Percentiles rank a stretch among this genome's conserved stretches.
Evolutionary conservation across 2,329 filamentous ascomycete genomes (phyloP).

Genomic region (Cephalotrichum gorgonifer): DNA sequence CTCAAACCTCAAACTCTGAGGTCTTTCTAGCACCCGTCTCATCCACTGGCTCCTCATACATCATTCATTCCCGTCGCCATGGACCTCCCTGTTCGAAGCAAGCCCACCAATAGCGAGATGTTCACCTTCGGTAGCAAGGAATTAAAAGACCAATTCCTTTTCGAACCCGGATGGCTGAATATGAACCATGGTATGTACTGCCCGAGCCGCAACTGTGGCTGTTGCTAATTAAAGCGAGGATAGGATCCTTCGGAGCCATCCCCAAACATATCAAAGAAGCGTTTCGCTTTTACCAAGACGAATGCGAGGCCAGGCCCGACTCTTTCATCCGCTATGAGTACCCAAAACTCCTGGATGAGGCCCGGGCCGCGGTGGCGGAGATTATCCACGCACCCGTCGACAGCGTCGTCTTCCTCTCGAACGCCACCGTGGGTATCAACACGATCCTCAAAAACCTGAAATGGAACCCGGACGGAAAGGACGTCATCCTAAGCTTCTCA

Average conservation of each 20-base stretch:
- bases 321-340: slow-evolving; percentile 63
- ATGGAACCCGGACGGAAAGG: slow-evolving; percentile 59
- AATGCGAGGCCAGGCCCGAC: slow-evolving; percentile 60
- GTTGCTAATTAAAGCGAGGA: neutral
- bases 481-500: slow-evolving; percentile 69
- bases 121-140: neutral
- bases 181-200: slow-evolving; percentile 61
- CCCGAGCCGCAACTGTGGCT: neutral
- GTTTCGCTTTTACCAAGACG: slow-evolving; percentile 55
- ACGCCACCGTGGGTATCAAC: slow-evolving; percentile 72
- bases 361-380: slow-evolving; percentile 52
- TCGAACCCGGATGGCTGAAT: slow-evolving; percentile 57
- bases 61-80: neutral
- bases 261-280: slow-evolving; percentile 51
- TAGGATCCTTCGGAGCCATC: slow-evolving; percentile 71
- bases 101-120: neutral
- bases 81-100: neutral
- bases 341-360: slow-evolving; percentile 50
- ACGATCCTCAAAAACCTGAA: slow-evolving; percentile 66
- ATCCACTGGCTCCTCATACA: no score
- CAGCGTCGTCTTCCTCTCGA: slow-evolving; percentile 66
- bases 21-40: no score
- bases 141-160: slow-evolving; percentile 43
- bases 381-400: slow-evolving; percentile 56
- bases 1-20: no score